phyloP scores from a whole-genome alignment of 192 early-diverging fungal species.

The Neocallimastix lanati region DNA sequence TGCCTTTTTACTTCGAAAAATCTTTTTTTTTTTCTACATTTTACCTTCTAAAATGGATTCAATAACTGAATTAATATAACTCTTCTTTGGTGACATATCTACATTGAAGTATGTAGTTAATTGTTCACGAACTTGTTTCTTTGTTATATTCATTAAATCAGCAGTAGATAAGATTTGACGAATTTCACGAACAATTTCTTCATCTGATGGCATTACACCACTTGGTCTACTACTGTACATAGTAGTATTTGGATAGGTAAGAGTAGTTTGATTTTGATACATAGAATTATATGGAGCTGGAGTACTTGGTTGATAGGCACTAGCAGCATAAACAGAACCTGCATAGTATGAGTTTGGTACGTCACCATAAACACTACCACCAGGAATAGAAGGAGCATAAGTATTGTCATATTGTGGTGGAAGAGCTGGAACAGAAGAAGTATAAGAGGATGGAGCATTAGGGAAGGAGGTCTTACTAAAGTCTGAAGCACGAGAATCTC shows the following conservation, averaged over 20 bases:
- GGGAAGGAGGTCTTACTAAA: conserved; percentile 1
- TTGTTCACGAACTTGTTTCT: conserved; percentile 61
- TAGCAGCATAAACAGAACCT: neutral
- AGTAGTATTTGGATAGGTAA: neutral
- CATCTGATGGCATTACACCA: conserved; percentile 41
- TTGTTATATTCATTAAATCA: conserved; percentile 57
- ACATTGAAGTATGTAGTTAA: conserved; percentile 41
- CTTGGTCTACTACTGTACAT: conserved; percentile 1
- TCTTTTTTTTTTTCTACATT: neutral
- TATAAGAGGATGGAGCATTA: neutral
- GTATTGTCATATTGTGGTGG: neutral
- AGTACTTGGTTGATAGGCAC: neutral
- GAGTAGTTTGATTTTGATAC: neutral
- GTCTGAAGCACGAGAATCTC: conserved; percentile 12
- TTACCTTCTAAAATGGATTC: conserved; percentile 22
- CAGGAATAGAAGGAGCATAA: neutral
- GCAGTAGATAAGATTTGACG: conserved; percentile 44
- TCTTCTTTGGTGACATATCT: conserved; percentile 42
- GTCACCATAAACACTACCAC: neutral
- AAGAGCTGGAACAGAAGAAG: neutral
- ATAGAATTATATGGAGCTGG: neutral
- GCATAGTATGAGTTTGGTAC: neutral
- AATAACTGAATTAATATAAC: conserved; percentile 54
- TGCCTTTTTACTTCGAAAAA: too few relatives aligned
- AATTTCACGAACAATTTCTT: conserved; percentile 54